Percentiles rank a stretch among this genome's conserved stretches.
Evolutionary conservation across 257 asterid genomes (phyloP).

Genomic region (Ilex asprella): DNA sequence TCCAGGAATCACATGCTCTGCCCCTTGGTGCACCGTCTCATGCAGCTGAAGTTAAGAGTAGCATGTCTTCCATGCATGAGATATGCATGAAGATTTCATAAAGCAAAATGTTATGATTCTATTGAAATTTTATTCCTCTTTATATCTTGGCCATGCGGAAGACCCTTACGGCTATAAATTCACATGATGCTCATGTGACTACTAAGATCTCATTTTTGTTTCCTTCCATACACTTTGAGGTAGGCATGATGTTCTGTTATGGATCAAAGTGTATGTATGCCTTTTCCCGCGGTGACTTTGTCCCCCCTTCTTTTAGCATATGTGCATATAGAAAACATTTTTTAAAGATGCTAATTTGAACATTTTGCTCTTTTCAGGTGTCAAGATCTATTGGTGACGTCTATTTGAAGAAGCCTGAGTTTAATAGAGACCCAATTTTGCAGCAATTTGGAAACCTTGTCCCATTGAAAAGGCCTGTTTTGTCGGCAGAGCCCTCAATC

Average conservation of each 20-base stretch:
- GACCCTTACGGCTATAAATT: conserved; percentile 23
- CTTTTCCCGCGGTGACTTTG: not conserved
- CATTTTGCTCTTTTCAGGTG: conserved; percentile 43
- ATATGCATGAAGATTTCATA: conserved; percentile 33
- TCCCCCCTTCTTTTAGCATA: not conserved
- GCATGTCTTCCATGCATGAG: conserved; percentile 49
- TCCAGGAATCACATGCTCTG: conserved; percentile 74
- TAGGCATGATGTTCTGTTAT: conserved; percentile 25
- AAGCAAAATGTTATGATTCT: conserved; percentile 45
- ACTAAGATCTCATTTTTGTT: conserved; percentile 31
- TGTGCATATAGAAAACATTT: conserved; percentile 6
- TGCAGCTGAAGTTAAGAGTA: conserved; percentile 51
- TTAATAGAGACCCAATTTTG: conserved; percentile 66
- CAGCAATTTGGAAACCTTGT: conserved; percentile 47
- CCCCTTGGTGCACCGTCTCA: conserved; percentile 53
- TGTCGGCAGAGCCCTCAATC: conserved; percentile 90
- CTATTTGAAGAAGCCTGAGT: conserved; percentile 86
- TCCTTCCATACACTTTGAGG: conserved; percentile 27
- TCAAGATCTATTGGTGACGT: conserved; percentile 95
- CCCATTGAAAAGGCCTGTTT: conserved; percentile 72
- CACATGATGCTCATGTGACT: conserved; percentile 27
- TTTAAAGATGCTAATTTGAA: conserved; percentile 4
- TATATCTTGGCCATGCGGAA: conserved; percentile 25
- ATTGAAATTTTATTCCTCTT: conserved; percentile 27
- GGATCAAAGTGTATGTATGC: conserved; percentile 13